Base-by-base conservation (phyloP, 2,329 filamentous ascomycete genomes). In the Clonostachys chloroleuca region DNA sequence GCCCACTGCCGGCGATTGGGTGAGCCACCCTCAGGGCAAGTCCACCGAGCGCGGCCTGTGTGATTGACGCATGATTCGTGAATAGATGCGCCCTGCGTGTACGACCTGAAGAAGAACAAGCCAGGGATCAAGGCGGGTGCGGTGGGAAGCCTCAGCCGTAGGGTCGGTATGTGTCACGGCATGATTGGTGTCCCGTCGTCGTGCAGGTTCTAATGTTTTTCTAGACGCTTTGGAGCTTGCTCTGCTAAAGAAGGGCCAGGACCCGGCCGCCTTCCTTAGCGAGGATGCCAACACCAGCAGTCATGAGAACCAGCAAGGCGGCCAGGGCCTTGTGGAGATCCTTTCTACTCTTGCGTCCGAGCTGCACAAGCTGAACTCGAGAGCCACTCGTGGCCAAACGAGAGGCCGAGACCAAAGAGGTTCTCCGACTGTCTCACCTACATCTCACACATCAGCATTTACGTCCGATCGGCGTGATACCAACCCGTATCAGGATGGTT, bases 1-100 rank as follows among this genome's bases (percentile, higher is more conserved):
- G 53, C 56, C 3, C 58, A 66, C 33, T 66, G 63, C 50, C 52
- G 49, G 24, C 53, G 60, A 49, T 50, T 62, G 12, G 52, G 59
- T 64, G 48, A 36, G 24, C 24, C 24, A 30, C 24, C 24, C 24
- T 30, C 24, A 30, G 24, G 24, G 24, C 24, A 30, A 30, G 24
- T 30, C 24, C 24, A 30, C 24, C 24, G 24, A 30, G 24, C 24
- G 24, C 24, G 24, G 24, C 24, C 24, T 30, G 24, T 30, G 24
- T 30, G 24, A 30, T 30, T 30, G 24, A 30, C 24, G 24, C 24
- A 30, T 30, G 24, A 30, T 30, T 30, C 17, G 35, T 34, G 12
- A 44, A 34, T 13, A 56, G 52, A 56, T 24, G 54, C 54, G n/a
- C 51, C 52, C 6, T 58, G 52, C 46, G 52, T 55, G 9, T 58